Evolutionary conservation across 352 stramenopile genomes (phyloP), one percentile per base, ranked within the genome.

Genomic region (Pythium sukuiense): DNA sequence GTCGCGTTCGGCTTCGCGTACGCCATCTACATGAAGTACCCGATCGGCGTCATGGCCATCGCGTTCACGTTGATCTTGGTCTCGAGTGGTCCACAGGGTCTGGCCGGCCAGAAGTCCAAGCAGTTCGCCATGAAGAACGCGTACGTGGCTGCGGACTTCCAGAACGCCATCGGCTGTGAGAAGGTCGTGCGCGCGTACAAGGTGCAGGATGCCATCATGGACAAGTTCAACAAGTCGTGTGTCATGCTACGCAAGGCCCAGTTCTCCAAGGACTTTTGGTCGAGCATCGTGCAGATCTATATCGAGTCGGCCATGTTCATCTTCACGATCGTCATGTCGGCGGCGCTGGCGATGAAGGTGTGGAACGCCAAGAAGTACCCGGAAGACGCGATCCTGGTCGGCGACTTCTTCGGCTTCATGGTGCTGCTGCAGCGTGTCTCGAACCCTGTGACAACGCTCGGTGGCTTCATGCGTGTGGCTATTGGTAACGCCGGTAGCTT

Each of bases 251-350:
- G 86, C 39, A 93, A 90, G 64, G 90, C 87, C 65, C 86, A 95
- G 71, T 95, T 96, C 73, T 87, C 76, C 26, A 96, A 95, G 66
- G 86, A 95, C 59, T 94, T 96, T 50, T 96, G 88, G 88, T 90
- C 86, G 33, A 92, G 85, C 59, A 81, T 96, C 54, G 88, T 96
- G 61, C 88, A 96, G 72, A 96, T 96, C 55, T 94, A 96, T 76
- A 92, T 96, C 54, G 87, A 95, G 64, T 93, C 83, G 45, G 85
- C 83, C 26, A 96, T 96, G 88, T 95, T 90, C 72, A 92, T 95
- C 71, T 96, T 96, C 72, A 87, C 87, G 50, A 82, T 85, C 6
- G 87, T 94, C 65, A 92, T 96, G 80, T 94, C 84, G 37, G 79
- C 85, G 14, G 91, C 86, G 30, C 65, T 96, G 37, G 78, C 88